A percentile compares a stretch with the other conserved stretches of the same genome.
phyloP scores from a whole-genome alignment of 306 rosid genomes.

The Vicia sativa region DNA sequence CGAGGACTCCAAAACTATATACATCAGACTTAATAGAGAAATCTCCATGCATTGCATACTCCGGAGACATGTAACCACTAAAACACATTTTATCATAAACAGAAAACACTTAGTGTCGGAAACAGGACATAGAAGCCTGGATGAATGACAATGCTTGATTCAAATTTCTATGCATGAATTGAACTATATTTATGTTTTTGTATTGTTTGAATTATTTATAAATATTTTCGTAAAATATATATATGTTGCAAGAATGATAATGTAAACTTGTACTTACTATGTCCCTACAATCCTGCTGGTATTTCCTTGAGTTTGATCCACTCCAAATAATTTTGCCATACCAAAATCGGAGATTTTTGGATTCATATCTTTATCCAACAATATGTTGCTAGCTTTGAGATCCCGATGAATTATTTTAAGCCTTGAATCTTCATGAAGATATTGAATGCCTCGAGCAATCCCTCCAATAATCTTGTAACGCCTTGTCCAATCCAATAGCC shows the following conservation, averaged over 20 bases:
- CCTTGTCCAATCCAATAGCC: slow-evolving; percentile 52
- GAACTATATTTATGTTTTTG: too few species aligned
- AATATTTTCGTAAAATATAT: not conserved
- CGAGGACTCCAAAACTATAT: slow-evolving; percentile 52
- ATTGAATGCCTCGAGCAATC: slow-evolving; percentile 60
- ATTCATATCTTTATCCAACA: slow-evolving; percentile 55
- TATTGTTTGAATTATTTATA: too few species aligned
- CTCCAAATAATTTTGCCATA: slow-evolving; percentile 56
- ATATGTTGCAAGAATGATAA: not conserved
- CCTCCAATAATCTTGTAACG: slow-evolving; percentile 59
- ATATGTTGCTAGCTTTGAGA: slow-evolving; percentile 65
- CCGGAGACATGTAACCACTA: slow-evolving; percentile 60
- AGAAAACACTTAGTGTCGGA: not conserved
- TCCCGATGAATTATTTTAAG: slow-evolving; percentile 68
- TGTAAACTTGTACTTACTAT: slow-evolving; percentile 49
- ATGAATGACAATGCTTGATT: too few species aligned
- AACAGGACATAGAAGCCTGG: too few species aligned
- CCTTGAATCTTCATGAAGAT: slow-evolving; percentile 67
- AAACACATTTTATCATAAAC: slow-evolving; percentile 4
- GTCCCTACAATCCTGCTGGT: slow-evolving; percentile 65
- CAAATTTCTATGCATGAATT: too few species aligned
- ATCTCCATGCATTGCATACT: slow-evolving; percentile 54
- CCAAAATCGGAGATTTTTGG: slow-evolving; percentile 81
- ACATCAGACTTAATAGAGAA: slow-evolving; percentile 51
- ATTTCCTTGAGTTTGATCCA: slow-evolving; percentile 49